Evolutionary conservation across 768 basidiomycete species (phyloP).

Genomic region (Clitopilus passeckerianus): DNA sequence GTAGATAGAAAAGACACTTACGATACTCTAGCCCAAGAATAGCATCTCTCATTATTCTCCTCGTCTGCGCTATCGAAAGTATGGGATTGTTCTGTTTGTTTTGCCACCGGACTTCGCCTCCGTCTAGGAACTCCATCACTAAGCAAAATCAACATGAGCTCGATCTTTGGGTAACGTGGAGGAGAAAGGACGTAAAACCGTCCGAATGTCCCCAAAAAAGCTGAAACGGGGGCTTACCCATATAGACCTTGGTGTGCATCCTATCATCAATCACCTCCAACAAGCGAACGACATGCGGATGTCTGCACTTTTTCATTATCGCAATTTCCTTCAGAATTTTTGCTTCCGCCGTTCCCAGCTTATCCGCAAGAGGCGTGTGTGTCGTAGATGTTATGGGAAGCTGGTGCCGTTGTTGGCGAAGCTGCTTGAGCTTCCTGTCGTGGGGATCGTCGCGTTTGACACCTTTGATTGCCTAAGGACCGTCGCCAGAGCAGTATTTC

Average conservation of each 20-base stretch:
- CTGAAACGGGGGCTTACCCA: constrained; percentile 59
- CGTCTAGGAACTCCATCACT: constrained; percentile 97
- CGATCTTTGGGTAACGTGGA: background rate
- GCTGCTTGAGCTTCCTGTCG: constrained; percentile 38
- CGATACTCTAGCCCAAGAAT: constrained; percentile 93
- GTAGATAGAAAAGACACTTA: constrained; percentile 37
- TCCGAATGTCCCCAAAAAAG: constrained; percentile 1
- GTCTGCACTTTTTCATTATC: constrained; percentile 95
- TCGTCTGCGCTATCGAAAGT: constrained; percentile 77
- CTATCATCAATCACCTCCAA: constrained; percentile 95
- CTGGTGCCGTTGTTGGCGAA: constrained; percentile 19
- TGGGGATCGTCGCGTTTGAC: constrained; percentile 70
- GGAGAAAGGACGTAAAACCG: constrained; percentile 2
- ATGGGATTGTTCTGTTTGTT: constrained; percentile 59
- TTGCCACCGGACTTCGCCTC: constrained; percentile 93
- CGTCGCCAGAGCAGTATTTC: background rate
- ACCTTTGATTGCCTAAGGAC: constrained; percentile 68
- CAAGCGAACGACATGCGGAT: constrained; percentile 85
- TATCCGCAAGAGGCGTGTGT: constrained; percentile 61
- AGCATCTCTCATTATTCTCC: constrained; percentile 88
- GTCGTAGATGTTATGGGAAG: constrained; percentile 38
- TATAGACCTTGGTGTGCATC: constrained; percentile 82
- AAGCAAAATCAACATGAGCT: constrained; percentile 8
- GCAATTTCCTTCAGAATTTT: constrained; percentile 94
- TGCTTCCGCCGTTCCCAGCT: constrained; percentile 66